phyloP scores from a whole-genome alignment of 2,329 filamentous ascomycete species.

The Botrytis paeoniae region DNA sequence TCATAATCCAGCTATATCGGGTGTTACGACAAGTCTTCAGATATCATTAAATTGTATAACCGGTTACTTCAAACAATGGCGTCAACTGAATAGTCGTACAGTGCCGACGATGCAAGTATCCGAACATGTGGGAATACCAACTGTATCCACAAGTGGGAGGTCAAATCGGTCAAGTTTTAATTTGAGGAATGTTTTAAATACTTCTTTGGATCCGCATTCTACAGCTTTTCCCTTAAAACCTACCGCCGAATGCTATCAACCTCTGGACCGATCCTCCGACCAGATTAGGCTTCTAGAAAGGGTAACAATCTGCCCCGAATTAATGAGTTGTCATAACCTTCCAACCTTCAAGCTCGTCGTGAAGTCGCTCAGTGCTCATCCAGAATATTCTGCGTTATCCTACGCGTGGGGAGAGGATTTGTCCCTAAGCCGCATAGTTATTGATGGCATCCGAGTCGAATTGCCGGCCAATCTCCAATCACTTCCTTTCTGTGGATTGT shows the following conservation, averaged over 20 bases:
- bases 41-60: neutral
- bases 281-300: neutral
- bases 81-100: neutral
- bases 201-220: neutral
- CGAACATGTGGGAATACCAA: neutral
- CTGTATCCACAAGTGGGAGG: neutral
- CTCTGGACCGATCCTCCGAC: neutral
- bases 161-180: neutral
- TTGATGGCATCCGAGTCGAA: neutral
- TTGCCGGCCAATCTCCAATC: neutral
- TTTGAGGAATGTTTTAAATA: rapidly evolving
- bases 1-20: neutral
- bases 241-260: neutral
- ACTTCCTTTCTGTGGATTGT: neutral
- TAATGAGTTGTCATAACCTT: rapidly evolving
- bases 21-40: neutral
- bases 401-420: neutral
- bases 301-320: rapidly evolving
- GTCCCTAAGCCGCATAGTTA: neutral
- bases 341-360: neutral
- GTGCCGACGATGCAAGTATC: neutral
- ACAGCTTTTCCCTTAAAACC: neutral
- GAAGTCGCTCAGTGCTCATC: neutral
- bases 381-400: neutral
- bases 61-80: neutral